Conservation (phyloP, 2,329 filamentous ascomycete species). For the Ceratocystiopsis brevicomis region DNA sequence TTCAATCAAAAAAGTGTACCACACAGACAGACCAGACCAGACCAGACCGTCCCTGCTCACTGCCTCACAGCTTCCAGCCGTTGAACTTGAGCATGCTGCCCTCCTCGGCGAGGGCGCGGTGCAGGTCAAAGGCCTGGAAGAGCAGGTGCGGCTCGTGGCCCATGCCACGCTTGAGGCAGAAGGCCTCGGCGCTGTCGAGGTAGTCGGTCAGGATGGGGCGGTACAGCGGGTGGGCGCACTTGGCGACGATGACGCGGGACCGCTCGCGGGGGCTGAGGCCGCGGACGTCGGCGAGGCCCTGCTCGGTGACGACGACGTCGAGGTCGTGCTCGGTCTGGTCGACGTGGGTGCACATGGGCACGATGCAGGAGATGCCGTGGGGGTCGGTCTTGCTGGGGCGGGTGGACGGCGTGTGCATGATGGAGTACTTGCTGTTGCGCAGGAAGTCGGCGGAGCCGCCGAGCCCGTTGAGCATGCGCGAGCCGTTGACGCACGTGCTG, state of each 20-base stretch:
- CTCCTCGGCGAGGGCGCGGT: conserved; percentile 62
- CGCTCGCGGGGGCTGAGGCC: conserved; percentile 64
- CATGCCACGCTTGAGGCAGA: conserved; percentile 73
- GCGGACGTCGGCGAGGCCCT: conserved; percentile 68
- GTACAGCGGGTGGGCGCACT: conserved; percentile 76
- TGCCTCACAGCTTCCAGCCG: conserved; percentile 12
- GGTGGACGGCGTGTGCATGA: conserved; percentile 75
- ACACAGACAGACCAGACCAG: no score
- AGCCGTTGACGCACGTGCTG: conserved; percentile 75
- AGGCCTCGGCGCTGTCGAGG: conserved; percentile 68
- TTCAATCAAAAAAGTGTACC: no score
- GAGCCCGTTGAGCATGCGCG: conserved; percentile 71
- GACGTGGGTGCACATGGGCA: conserved; percentile 85
- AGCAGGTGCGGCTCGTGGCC: conserved; percentile 78
- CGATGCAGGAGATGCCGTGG: conserved; percentile 65
- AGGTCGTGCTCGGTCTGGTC: conserved; percentile 89
- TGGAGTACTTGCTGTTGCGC: conserved; percentile 60
- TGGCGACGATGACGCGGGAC: conserved; percentile 67
- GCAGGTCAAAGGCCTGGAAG: conserved; percentile 78
- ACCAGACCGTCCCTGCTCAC: no score
- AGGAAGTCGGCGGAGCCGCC: conserved; percentile 72
- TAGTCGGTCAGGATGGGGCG: conserved; percentile 65
- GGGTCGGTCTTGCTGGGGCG: conserved; percentile 69
- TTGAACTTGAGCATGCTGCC: conserved; percentile 72
- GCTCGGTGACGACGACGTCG: conserved; percentile 62